Percentiles rank a stretch among this genome's conserved stretches.
Conservation (phyloP, 768 basidiomycete genomes). For the Lentinula sp. region DNA sequence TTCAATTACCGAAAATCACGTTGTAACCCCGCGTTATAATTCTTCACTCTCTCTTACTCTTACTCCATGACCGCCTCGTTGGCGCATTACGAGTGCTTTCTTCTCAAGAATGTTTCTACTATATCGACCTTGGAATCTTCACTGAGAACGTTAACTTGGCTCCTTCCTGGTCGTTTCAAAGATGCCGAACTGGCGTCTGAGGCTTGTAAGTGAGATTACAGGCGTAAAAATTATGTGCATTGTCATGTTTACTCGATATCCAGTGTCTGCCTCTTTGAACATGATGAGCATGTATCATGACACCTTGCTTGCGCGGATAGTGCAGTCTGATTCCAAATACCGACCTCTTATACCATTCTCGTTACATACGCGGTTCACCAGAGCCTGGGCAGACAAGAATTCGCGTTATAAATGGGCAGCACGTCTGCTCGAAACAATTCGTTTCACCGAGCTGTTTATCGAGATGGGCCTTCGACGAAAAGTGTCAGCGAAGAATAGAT, state of each 20-base stretch:
- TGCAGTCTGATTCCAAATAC: constrained; percentile 60
- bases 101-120: constrained; percentile 79
- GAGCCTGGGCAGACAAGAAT: constrained; percentile 74
- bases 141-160: constrained; percentile 88
- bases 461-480: constrained; percentile 86
- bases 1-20: neutral
- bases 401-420: constrained; percentile 73
- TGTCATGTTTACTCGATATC: constrained; percentile 1
- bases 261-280: constrained; percentile 87
- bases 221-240: neutral
- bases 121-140: constrained; percentile 88
- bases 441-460: constrained; percentile 76
- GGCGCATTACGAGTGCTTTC: constrained; percentile 75
- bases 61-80: constrained; percentile 54
- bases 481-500: constrained; percentile 55
- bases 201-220: constrained; percentile 61
- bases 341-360: constrained; percentile 71
- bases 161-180: constrained; percentile 93
- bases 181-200: constrained; percentile 96
- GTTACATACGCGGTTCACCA: constrained; percentile 84
- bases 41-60: neutral
- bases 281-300: constrained; percentile 93
- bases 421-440: constrained; percentile 67
- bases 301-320: constrained; percentile 69
- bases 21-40: neutral